phyloP scores from a whole-genome alignment of 2,329 filamentous ascomycete species.

The Alternaria sp. region DNA sequence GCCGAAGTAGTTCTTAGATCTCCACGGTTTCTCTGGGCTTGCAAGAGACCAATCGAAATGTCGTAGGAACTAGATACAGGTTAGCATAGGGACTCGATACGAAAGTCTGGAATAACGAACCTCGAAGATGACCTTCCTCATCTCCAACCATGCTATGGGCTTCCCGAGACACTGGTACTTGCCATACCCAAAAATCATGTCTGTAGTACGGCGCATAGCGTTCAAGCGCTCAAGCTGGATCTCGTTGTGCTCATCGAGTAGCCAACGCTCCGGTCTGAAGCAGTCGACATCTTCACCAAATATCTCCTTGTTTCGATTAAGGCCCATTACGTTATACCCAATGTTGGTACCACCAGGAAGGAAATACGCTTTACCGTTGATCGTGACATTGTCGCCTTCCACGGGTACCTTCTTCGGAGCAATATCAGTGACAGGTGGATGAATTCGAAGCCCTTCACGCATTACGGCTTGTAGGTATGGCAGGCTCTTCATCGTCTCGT shows the following conservation, averaged over 20 bases:
- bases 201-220: slow-evolving; percentile 34
- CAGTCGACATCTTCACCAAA: slow-evolving; percentile 49
- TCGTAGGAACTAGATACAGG: slow-evolving; percentile 17
- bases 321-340: slow-evolving; percentile 28
- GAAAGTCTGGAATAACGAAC: slow-evolving; percentile 23
- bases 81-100: background rate
- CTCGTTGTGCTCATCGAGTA: slow-evolving; percentile 29
- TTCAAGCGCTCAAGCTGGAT: slow-evolving; percentile 7
- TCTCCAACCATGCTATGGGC: slow-evolving; percentile 41
- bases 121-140: slow-evolving; percentile 50
- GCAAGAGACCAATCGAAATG: slow-evolving; percentile 34
- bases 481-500: slow-evolving; percentile 47
- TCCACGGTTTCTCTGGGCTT: slow-evolving; percentile 29
- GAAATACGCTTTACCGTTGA: slow-evolving; percentile 26
- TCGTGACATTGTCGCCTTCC: slow-evolving; percentile 31
- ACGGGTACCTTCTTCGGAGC: slow-evolving; percentile 33
- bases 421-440: slow-evolving; percentile 43
- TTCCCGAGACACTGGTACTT: slow-evolving; percentile 42
- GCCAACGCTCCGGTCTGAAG: slow-evolving; percentile 58
- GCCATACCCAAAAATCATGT: slow-evolving; percentile 42
- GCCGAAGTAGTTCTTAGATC: slow-evolving; percentile 22
- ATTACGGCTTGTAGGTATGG: slow-evolving; percentile 56
- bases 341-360: slow-evolving; percentile 38
- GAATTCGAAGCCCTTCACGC: slow-evolving; percentile 52
- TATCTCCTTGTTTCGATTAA: slow-evolving; percentile 29